Conservation (phyloP, 441 rosid genomes). For the Populus hybrid region DNA sequence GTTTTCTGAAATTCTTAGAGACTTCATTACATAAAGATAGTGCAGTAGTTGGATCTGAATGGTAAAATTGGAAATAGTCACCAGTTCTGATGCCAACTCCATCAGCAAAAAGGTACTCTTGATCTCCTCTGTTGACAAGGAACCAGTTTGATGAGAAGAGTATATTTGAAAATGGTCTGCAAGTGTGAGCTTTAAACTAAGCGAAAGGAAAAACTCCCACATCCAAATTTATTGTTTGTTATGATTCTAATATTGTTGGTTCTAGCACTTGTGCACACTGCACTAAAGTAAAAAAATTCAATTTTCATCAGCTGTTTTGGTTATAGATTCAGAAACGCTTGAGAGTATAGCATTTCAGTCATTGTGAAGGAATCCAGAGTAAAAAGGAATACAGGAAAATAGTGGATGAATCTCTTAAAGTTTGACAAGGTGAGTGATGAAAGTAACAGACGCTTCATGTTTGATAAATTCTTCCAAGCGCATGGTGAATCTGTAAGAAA, state of each 20-base stretch:
- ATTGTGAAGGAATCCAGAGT: neutral
- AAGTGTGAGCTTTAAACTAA: neutral
- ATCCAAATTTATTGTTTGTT: neutral
- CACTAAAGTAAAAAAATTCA: neutral
- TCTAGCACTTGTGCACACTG: neutral
- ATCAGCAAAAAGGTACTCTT: constrained; percentile 49
- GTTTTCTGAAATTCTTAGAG: constrained; percentile 31
- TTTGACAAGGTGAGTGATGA: neutral
- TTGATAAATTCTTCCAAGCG: no score
- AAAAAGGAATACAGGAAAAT: no score
- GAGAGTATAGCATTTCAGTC: neutral
- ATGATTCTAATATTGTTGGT: neutral
- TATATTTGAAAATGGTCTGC: neutral
- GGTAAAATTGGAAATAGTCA: constrained; percentile 62
- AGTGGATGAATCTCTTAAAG: neutral
- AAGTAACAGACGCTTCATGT: neutral
- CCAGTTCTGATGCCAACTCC: constrained; percentile 62
- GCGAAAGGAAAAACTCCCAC: neutral
- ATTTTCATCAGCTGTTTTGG: neutral
- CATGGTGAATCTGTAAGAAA: neutral
- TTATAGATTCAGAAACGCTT: neutral
- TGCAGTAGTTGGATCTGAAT: constrained; percentile 41
- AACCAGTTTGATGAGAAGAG: neutral
- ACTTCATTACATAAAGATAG: constrained; percentile 34
- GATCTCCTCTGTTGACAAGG: constrained; percentile 49